phyloP scores from a whole-genome alignment of 2,329 filamentous ascomycete species.

The Coniochaeta pulveracea region DNA sequence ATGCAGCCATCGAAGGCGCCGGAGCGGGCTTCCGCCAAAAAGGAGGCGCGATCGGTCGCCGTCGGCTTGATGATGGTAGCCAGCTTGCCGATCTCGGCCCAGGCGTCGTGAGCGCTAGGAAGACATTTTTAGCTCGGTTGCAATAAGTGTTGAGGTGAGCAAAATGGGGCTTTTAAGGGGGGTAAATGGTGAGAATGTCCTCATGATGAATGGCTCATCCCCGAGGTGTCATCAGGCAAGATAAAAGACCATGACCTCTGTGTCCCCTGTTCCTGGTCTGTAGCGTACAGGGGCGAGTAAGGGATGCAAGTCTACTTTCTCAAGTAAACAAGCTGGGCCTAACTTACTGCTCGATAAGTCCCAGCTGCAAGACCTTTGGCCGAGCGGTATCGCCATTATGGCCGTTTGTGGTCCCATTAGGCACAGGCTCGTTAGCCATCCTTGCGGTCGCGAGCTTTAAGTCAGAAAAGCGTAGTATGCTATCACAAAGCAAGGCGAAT shows the following conservation, averaged over 20 bases:
- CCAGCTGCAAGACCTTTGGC: slow-evolving; percentile 52
- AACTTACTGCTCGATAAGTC: slow-evolving; percentile 52
- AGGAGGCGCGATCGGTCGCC: slow-evolving; percentile 51
- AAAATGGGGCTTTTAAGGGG: slow-evolving; percentile 4
- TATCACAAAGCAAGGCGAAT: too few species aligned
- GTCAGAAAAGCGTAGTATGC: too few species aligned
- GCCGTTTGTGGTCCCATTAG: slow-evolving; percentile 1
- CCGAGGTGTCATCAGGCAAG: too few species aligned
- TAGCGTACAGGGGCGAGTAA: too few species aligned
- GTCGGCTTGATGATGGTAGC: slow-evolving; percentile 55
- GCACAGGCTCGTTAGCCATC: too few species aligned
- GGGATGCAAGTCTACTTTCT: too few species aligned
- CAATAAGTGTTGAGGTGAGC: slow-evolving; percentile 3
- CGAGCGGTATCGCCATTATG: slow-evolving; percentile 4
- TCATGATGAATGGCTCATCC: too few species aligned
- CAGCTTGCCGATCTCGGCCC: slow-evolving; percentile 47
- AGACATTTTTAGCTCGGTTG: slow-evolving; percentile 1
- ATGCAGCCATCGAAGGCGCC: slow-evolving; percentile 55
- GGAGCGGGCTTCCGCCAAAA: slow-evolving; percentile 55
- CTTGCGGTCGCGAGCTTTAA: too few species aligned
- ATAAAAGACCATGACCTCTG: too few species aligned
- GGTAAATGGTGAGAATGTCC: slow-evolving; percentile 4
- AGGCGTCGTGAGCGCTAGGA: slow-evolving; percentile 51
- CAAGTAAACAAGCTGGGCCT: too few species aligned
- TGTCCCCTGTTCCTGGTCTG: too few species aligned